Conservation (phyloP, 345 rosid species). For the Bretschneidera sinensis region DNA sequence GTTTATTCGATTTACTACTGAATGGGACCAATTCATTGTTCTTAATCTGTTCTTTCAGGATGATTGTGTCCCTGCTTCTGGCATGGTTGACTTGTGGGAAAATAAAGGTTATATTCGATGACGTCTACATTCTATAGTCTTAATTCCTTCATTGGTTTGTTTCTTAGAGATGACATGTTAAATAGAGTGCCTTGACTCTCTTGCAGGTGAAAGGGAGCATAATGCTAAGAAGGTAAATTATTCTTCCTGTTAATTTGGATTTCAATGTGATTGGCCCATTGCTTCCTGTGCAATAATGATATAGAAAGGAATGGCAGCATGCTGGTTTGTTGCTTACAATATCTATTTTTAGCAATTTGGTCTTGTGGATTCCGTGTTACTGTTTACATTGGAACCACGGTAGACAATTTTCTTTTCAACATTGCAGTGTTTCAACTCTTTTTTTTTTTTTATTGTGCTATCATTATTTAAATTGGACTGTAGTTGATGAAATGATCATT, state of each 20-base stretch:
- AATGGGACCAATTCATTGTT: slow-evolving; percentile 8
- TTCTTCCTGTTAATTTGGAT: slow-evolving; percentile 1
- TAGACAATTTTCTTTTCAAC: no score
- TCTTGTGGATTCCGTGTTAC: background rate
- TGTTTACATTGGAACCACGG: background rate
- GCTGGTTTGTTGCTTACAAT: no score
- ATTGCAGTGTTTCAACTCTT: background rate
- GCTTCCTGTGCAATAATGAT: no score
- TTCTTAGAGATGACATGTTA: background rate
- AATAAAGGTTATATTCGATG: slow-evolving; percentile 39
- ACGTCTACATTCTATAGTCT: background rate
- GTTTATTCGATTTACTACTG: background rate
- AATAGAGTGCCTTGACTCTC: background rate
- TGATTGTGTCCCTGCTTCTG: slow-evolving; percentile 33
- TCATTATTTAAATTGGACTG: background rate
- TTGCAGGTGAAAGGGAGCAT: slow-evolving; percentile 41
- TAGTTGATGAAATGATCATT: slow-evolving; percentile 1
- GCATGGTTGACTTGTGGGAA: slow-evolving; percentile 65
- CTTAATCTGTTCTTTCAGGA: slow-evolving; percentile 26
- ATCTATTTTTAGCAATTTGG: background rate
- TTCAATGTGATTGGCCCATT: background rate
- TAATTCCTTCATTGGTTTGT: background rate
- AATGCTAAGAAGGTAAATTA: slow-evolving; percentile 48
- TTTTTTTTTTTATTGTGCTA: background rate
- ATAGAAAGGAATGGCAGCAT: no score